Percentiles rank a stretch among this genome's conserved stretches.
Conservation (phyloP, 345 rosid genomes). For the Aquilaria malaccensis region DNA sequence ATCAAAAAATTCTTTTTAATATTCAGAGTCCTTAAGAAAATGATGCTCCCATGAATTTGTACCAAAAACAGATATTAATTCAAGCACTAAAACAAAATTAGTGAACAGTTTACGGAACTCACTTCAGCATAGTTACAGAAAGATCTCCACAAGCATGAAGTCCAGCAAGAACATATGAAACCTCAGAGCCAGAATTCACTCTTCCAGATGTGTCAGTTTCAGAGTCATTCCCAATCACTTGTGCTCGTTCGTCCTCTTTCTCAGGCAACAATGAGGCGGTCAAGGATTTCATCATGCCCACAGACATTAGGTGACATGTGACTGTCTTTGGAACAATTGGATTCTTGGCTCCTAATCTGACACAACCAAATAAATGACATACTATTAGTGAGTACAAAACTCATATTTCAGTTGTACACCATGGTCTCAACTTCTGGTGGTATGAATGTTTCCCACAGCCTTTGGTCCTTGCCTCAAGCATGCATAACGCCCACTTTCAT, state of each 20-base stretch:
- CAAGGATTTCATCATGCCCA: slow-evolving; percentile 57
- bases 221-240: slow-evolving; percentile 15
- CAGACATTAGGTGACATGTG: slow-evolving; percentile 61
- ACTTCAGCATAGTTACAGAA: slow-evolving; percentile 86
- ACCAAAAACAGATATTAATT: too few species aligned
- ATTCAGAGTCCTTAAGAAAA: too few species aligned
- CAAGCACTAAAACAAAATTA: too few species aligned
- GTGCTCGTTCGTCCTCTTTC: slow-evolving; percentile 23
- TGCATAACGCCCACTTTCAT: too few species aligned
- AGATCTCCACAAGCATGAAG: slow-evolving; percentile 98
- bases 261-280: slow-evolving; percentile 23
- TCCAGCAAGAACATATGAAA: slow-evolving; percentile 79
- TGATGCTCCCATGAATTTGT: too few species aligned
- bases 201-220: slow-evolving; percentile 12
- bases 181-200: slow-evolving; percentile 20
- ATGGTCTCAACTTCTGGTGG: too few species aligned
- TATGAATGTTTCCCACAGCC: too few species aligned
- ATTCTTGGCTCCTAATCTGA: slow-evolving; percentile 56
- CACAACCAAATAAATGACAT: slow-evolving; percentile 22
- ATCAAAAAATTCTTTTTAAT: too few species aligned
- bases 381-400: slow-evolving; percentile 19
- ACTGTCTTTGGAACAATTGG: slow-evolving; percentile 58
- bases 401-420: too few species aligned
- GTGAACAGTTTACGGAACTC: slow-evolving; percentile 20
- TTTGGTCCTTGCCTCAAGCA: too few species aligned